Conservation (phyloP, 495 filamentous ascomycete genomes). For the Emericellopsis terricola region DNA sequence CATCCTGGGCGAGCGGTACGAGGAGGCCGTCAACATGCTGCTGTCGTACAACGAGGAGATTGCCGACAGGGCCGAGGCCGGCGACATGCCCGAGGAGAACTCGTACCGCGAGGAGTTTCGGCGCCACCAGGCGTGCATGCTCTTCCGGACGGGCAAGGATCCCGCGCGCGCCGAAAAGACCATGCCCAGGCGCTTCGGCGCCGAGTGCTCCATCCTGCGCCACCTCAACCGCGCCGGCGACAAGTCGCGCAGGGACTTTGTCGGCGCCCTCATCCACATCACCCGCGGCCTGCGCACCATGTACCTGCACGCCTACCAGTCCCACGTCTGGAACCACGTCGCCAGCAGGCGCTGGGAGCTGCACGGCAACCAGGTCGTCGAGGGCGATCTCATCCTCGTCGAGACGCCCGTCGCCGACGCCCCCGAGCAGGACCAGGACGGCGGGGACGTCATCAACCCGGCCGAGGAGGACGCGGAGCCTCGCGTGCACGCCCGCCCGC, state of each 20-base stretch:
- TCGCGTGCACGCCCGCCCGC: slow-evolving; percentile 47
- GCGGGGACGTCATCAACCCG: slow-evolving; percentile 39
- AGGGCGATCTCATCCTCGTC: slow-evolving; percentile 73
- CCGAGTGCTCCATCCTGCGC: slow-evolving; percentile 60
- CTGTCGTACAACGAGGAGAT: slow-evolving; percentile 39
- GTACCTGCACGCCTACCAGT: slow-evolving; percentile 96
- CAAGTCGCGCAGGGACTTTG: slow-evolving; percentile 36
- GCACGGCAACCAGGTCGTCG: slow-evolving; percentile 51
- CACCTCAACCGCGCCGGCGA: slow-evolving; percentile 33
- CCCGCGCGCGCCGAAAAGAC: slow-evolving; percentile 37
- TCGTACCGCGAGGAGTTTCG: slow-evolving; percentile 45
- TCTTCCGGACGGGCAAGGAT: slow-evolving; percentile 43
- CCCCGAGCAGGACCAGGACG: slow-evolving; percentile 42
- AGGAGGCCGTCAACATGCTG: slow-evolving; percentile 58
- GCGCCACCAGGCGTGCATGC: slow-evolving; percentile 56
- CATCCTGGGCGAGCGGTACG: slow-evolving; percentile 63
- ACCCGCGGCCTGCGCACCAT: slow-evolving; percentile 66
- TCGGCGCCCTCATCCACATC: slow-evolving; percentile 62
- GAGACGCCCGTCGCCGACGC: slow-evolving; percentile 5
- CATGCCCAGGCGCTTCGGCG: slow-evolving; percentile 67
- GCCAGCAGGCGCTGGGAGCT: slow-evolving; percentile 60
- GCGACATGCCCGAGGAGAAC: slow-evolving; percentile 18
- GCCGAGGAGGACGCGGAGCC: slow-evolving; percentile 37
- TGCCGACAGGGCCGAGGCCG: slow-evolving; percentile 13
- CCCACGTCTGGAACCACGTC: slow-evolving; percentile 77